phyloP scores from a whole-genome alignment of 345 rosid genomes.

The Chamaenerion angustifolium region DNA sequence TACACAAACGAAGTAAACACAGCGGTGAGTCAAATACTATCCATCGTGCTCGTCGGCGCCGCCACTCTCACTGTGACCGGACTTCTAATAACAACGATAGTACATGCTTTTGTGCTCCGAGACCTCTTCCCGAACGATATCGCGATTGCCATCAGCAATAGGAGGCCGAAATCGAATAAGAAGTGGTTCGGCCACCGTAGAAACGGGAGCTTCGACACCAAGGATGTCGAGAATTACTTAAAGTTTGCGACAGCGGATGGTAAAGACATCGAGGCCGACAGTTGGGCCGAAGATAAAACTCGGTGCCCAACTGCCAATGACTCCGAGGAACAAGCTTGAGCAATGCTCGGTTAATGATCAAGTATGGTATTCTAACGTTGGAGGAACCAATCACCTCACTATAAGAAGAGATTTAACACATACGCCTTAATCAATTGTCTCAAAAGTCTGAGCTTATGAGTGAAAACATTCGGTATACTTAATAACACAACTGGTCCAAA shows the following conservation, averaged over 20 bases:
- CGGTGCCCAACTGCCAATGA: no score
- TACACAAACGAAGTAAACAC: constrained; percentile 9
- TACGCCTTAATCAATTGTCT: no score
- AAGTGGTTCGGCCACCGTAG: constrained; percentile 24
- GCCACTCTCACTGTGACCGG: constrained; percentile 6
- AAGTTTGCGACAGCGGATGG: constrained; percentile 17
- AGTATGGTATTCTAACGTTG: no score
- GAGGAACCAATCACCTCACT: no score
- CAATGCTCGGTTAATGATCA: no score
- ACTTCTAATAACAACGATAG: constrained; percentile 9
- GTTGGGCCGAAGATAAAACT: no score
- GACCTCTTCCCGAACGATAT: constrained; percentile 39
- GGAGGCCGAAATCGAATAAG: constrained; percentile 15
- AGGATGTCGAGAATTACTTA: constrained; percentile 28
- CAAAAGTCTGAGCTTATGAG: no score
- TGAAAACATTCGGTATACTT: no score
- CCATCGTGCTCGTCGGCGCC: constrained; percentile 1
- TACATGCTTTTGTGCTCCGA: constrained; percentile 20
- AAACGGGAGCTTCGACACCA: constrained; percentile 25
- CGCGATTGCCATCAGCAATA: constrained; percentile 30
- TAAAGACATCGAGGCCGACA: constrained; percentile 28
- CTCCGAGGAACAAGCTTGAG: no score
- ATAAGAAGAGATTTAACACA: no score
- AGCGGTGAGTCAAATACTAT: constrained; percentile 5
- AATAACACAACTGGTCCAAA: no score